Evolutionary conservation across 768 basidiomycete species (phyloP).

Genomic region (Suillus sp.): DNA sequence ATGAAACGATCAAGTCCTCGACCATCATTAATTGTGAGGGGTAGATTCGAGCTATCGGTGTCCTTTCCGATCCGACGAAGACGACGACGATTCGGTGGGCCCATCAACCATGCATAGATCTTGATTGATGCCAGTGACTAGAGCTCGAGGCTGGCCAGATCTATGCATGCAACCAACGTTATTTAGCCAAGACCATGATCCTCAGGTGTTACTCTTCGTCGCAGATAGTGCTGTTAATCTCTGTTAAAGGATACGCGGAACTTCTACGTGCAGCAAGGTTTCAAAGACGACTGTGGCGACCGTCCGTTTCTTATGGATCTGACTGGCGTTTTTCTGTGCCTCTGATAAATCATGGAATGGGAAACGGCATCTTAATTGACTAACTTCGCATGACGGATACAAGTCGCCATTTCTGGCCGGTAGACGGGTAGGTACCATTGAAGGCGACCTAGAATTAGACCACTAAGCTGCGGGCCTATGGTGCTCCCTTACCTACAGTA

Average conservation of each 20-base stretch:
- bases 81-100: background rate
- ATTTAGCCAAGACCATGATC: background rate
- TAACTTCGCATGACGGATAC: background rate
- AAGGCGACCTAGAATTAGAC: constrained; percentile 6
- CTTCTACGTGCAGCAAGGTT: background rate
- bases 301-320: constrained; percentile 1
- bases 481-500: constrained; percentile 65
- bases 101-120: background rate
- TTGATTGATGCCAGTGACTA: background rate
- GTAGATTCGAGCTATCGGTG: constrained; percentile 5
- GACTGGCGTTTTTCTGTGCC: background rate
- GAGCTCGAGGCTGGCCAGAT: background rate
- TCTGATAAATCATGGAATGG: background rate
- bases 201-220: background rate
- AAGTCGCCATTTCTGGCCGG: background rate
- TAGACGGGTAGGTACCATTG: background rate
- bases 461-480: constrained; percentile 12
- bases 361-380: background rate
- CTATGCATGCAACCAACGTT: background rate
- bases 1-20: background rate
- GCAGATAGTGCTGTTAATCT: background rate
- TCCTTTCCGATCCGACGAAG: constrained; percentile 6
- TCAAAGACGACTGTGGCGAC: background rate
- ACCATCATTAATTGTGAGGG: constrained; percentile 3
- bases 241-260: background rate